Conservation (phyloP, 768 basidiomycete species). For the Rhizopogon vinicolor region DNA sequence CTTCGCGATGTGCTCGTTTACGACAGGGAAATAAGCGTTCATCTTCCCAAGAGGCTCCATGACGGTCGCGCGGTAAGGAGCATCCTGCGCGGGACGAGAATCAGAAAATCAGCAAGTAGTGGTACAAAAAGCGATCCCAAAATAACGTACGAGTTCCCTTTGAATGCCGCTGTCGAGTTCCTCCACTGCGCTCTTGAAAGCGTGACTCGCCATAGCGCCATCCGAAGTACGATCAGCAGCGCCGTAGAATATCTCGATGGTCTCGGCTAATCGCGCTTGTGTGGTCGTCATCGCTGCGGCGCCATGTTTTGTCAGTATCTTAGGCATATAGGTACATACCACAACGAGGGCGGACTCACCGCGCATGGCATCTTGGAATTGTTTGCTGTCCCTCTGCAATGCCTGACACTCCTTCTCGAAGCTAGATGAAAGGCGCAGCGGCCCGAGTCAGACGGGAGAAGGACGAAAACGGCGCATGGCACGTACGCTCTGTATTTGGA, state of each 20-base stretch:
- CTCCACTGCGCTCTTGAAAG: conserved; percentile 93
- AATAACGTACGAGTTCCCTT: conserved; percentile 71
- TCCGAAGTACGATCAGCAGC: conserved; percentile 81
- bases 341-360: conserved; percentile 39
- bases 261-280: conserved; percentile 91
- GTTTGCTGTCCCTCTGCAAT: conserved; percentile 94
- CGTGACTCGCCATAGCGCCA: conserved; percentile 94
- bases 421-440: conserved; percentile 34
- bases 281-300: conserved; percentile 83
- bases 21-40: conserved; percentile 89
- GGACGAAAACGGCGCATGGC: conserved; percentile 22
- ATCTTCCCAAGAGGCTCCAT: conserved; percentile 96
- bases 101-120: neutral
- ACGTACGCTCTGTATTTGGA: conserved; percentile 79
- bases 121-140: neutral
- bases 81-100: conserved; percentile 52
- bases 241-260: conserved; percentile 88
- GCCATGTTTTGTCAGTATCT: neutral
- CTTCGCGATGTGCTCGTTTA: conserved; percentile 92
- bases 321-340: too few species aligned
- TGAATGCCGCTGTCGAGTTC: conserved; percentile 85
- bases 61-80: conserved; percentile 90
- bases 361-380: conserved; percentile 92
- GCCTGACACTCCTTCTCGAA: conserved; percentile 95
- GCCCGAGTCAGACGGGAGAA: neutral